These are phyloP conservation scores for Clarireedia homoeocarpa DNA, from an alignment of 2,329 filamentous ascomycete genomes.

Conservation along the genomic window DNA sequence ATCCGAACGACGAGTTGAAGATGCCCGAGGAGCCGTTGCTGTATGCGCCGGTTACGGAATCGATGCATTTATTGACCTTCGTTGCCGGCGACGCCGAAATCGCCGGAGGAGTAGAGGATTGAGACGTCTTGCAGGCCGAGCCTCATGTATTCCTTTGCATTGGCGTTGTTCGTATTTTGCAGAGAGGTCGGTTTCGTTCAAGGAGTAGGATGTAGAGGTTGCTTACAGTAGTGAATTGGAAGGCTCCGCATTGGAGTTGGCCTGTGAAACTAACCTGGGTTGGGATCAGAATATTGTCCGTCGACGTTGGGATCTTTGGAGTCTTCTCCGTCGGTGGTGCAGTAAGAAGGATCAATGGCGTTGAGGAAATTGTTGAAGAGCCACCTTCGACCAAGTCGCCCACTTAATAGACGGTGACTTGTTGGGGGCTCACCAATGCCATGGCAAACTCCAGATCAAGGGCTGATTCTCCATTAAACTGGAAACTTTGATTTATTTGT, in stretches of 20 bases:
- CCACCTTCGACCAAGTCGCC: constrained; percentile 29
- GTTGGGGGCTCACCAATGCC: constrained; percentile 43
- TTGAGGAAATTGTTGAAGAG: constrained; percentile 31
- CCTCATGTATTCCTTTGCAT: constrained; percentile 50
- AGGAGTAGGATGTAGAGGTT: constrained; percentile 46
- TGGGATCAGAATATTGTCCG: constrained; percentile 30
- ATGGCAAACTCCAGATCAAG: constrained; percentile 37
- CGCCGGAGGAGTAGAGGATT: constrained; percentile 30
- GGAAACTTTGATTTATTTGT: constrained; percentile 30
- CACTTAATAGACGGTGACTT: constrained; percentile 42
- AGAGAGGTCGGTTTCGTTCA: constrained; percentile 43
- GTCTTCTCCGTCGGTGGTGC: constrained; percentile 37
- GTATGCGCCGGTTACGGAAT: constrained; percentile 17
- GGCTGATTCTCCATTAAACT: constrained; percentile 34
- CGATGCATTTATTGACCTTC: constrained; percentile 19
- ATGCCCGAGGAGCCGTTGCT: constrained; percentile 17
- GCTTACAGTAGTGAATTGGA: constrained; percentile 39
- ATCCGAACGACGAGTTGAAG: constrained; percentile 43
- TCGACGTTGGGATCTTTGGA: constrained; percentile 31
- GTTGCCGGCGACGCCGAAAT: constrained; percentile 29
- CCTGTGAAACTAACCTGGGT: constrained; percentile 31
- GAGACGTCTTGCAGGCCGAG: constrained; percentile 44
- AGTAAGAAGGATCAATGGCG: constrained; percentile 38
- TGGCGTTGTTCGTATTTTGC: constrained; percentile 42
- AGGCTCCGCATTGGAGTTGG: constrained; percentile 38